Evolutionary conservation across 495 filamentous ascomycete genomes (phyloP).

Genomic region (Penicillium simplicissimum): DNA sequence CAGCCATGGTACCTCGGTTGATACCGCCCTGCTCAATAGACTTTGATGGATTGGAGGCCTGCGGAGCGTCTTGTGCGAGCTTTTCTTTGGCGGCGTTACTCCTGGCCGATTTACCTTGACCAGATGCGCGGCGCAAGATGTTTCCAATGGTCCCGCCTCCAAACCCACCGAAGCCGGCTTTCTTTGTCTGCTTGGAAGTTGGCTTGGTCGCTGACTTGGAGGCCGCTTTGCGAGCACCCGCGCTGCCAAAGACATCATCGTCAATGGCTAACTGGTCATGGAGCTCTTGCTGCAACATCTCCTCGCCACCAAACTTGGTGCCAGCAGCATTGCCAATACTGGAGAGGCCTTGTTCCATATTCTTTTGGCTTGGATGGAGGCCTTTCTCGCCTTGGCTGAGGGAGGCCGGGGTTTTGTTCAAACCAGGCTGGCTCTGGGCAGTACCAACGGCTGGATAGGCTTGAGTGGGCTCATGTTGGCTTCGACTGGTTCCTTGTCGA

Average conservation of each 20-base stretch:
- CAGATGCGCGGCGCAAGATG: conserved; percentile 1
- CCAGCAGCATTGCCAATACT: not conserved
- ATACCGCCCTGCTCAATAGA: not conserved
- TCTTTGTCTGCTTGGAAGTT: not conserved
- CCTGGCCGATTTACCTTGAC: conserved; percentile 6
- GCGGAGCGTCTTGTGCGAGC: not conserved
- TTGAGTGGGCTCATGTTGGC: not conserved
- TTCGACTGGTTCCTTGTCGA: not conserved
- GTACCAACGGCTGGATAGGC: not conserved
- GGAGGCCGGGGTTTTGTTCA: not conserved
- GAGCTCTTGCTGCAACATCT: conserved; percentile 14
- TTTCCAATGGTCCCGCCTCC: not conserved
- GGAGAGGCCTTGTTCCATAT: not conserved
- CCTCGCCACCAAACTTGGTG: not conserved
- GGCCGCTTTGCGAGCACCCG: not conserved
- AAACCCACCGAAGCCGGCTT: not conserved
- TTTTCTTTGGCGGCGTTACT: not conserved
- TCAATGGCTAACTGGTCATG: conserved; percentile 12
- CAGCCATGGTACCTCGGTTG: not conserved
- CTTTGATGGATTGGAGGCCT: not conserved
- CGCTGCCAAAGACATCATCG: conserved; percentile 18
- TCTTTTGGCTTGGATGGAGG: not conserved
- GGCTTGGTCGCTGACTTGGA: conserved; percentile 2
- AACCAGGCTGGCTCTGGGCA: not conserved
- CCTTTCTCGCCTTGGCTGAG: not conserved